Evolutionary conservation across 495 filamentous ascomycete species (phyloP).

Genomic region (Penicillium samsonianum): DNA sequence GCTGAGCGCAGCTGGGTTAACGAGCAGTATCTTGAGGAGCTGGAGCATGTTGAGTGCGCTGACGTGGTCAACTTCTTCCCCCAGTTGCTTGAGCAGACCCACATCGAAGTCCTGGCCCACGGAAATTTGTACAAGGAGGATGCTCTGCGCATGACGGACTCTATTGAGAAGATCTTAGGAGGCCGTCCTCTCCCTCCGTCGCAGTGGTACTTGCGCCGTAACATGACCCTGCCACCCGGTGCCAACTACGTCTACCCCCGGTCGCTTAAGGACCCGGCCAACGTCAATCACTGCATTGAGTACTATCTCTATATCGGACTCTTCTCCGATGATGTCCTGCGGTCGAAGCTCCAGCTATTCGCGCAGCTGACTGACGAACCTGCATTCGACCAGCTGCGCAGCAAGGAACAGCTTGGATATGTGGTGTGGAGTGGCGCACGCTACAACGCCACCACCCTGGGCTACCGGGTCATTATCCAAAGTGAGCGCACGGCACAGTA

Average conservation of each 20-base stretch:
- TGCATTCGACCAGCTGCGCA: conserved; percentile 88
- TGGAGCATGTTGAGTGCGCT: conserved; percentile 70
- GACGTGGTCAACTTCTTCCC: conserved; percentile 78
- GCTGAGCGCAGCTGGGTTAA: conserved; percentile 76
- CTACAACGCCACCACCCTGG: conserved; percentile 68
- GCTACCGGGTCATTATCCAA: conserved; percentile 91
- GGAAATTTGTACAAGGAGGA: conserved; percentile 98
- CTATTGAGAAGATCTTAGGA: conserved; percentile 77
- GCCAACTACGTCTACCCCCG: conserved; percentile 81
- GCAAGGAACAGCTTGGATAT: conserved; percentile 97
- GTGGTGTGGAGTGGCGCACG: conserved; percentile 84
- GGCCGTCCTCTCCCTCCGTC: conserved; percentile 71
- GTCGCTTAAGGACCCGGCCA: conserved; percentile 80
- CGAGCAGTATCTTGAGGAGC: conserved; percentile 76
- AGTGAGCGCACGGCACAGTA: conserved; percentile 83
- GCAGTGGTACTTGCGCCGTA: conserved; percentile 79
- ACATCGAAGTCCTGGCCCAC: conserved; percentile 85
- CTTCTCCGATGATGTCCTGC: conserved; percentile 61
- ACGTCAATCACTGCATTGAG: conserved; percentile 96
- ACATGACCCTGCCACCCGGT: conserved; percentile 74
- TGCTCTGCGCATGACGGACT: conserved; percentile 79
- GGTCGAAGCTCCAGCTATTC: conserved; percentile 77
- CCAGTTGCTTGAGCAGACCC: conserved; percentile 76
- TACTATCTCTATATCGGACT: conserved; percentile 82
- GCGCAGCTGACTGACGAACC: conserved; percentile 94